Evolutionary conservation across 2,329 filamentous ascomycete genomes (phyloP), one percentile per base, ranked within the genome.

Genomic region (Fusarium sp.): DNA sequence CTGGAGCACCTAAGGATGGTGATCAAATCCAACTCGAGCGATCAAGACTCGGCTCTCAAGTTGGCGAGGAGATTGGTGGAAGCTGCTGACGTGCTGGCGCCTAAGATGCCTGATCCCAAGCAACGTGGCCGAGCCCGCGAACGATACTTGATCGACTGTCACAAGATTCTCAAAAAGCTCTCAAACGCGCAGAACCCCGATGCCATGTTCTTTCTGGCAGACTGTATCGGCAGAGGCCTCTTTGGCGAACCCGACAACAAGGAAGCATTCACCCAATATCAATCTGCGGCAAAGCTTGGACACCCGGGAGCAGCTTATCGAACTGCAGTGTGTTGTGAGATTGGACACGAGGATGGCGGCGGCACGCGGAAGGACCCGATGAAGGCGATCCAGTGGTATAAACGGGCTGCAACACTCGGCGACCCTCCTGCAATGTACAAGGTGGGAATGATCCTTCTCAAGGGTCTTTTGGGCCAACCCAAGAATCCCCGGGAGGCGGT

Each of bases 331-430:
- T 99, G 97, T 85, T 98, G 97, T 80, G 97, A 99, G 82, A 95
- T 99, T 78, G 97, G 97, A 5, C 91, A 95, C 65, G 96, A 98
- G 80, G 95, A 97, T 78, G 96, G 95, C 33, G 97, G 97, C 62
- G 97, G 97, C 27, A 98, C 97, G 1, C 91, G 94, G 68, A 94
- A 93, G 77, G 97, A 99, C 79, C 94, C 95, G 1, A 84, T 96
- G 74, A 98, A 98, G 84, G 96, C 97, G 1, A 95, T 98, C 22
- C 96, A 98, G 82, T 99, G 97, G 97, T 99, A 99, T 83, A 95
- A 96, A 81, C 93, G 95, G 50, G 95, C 97, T 8, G 96, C 97
- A 13, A 93, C 93, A 14, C 87, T 98, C 4, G 96, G 97, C 4
- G 96, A 99, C 79, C 93, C 93, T 2, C 94, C 96, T 1, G 97